Percentiles rank a stretch among this genome's conserved stretches.
phyloP scores from a whole-genome alignment of 2,329 filamentous ascomycete genomes.

The Dactylonectria macrodidyma region DNA sequence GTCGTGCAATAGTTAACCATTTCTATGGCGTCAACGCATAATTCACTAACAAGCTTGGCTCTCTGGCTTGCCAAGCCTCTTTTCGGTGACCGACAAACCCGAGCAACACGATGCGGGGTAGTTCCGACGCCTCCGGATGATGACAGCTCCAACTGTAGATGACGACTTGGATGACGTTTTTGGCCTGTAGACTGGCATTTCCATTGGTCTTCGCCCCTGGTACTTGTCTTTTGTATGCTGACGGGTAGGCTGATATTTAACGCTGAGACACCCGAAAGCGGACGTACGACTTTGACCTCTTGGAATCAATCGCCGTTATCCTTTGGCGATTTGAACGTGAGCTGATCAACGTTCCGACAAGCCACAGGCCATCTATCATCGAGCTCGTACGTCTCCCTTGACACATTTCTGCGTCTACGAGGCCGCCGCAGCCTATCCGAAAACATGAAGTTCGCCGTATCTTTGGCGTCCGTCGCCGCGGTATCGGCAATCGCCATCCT shows the following conservation, averaged over 20 bases:
- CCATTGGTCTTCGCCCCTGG: background rate
- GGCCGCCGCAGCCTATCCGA: background rate
- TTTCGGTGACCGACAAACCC: background rate
- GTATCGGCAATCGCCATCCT: conserved; percentile 41
- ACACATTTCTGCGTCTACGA: background rate
- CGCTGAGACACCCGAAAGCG: background rate
- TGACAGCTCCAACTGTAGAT: conserved; percentile 4
- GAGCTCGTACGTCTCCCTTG: background rate
- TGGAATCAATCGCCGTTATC: background rate
- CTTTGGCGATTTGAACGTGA: background rate
- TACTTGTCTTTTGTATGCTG: background rate
- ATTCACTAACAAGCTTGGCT: background rate
- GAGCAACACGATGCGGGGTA: conserved; percentile 3
- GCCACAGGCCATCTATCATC: background rate
- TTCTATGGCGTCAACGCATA: background rate
- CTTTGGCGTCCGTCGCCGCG: conserved; percentile 40
- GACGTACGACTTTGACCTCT: too few relatives aligned
- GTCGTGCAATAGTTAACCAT: background rate
- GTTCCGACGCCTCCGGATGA: conserved; percentile 9
- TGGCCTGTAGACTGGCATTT: too few relatives aligned
- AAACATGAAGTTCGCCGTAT: conserved; percentile 39
- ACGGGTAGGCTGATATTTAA: background rate
- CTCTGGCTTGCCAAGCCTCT: background rate
- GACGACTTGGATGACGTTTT: conserved; percentile 2
- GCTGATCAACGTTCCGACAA: background rate